Evolutionary conservation across 2,329 filamentous ascomycete species (phyloP), one percentile per base, ranked within the genome.

Genomic region (Fusarium armeniacum): DNA sequence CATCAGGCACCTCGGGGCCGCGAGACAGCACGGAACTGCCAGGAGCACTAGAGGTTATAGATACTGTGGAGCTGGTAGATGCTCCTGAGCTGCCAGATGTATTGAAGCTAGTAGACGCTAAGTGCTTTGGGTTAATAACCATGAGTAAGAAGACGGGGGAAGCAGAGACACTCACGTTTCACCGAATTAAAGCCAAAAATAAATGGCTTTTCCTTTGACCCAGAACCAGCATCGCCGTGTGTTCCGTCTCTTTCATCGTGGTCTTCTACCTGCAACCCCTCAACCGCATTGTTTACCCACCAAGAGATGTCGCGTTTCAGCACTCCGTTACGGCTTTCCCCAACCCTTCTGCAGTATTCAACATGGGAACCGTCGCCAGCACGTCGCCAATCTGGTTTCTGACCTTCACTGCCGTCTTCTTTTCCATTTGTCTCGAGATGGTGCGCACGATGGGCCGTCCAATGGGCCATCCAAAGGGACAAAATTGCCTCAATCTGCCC

Each of bases 391-490:
- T 38, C 35, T 1, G 8, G 6, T 5, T 5, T 11, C 9, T 5
- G 18, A 2, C 1, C 18, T 11, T n/a, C 11, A 2, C 9, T 6
- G 2, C 2, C 11, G 8, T 11, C 35, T 18, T 11, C 2, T 1
- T n/a, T 8, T n/a, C 18, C 1, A 10, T n/a, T 4, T n/a, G 35
- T 18, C 4, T n/a, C 18, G 3, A 36, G 35, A 18, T 36, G 35
- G 0, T 36, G 4, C 9, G 2, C 18, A 2, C 36, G 18, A 0
- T 0, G 3, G 1, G 36, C 36, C 1, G n/a, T 13, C 36, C 10
- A 38, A 20, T 38, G 36, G 6, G 36, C n/a, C 36, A 38, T 4
- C 36, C 36, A 38, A 1, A 38, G 36, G 1, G 36, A 38, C 0
- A 38, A 4, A 13, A 38, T 13, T 13, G 36, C 36, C 7, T 38